Evolutionary conservation across 257 asterid genomes (phyloP).

Genomic region (Sherardia arvensis): DNA sequence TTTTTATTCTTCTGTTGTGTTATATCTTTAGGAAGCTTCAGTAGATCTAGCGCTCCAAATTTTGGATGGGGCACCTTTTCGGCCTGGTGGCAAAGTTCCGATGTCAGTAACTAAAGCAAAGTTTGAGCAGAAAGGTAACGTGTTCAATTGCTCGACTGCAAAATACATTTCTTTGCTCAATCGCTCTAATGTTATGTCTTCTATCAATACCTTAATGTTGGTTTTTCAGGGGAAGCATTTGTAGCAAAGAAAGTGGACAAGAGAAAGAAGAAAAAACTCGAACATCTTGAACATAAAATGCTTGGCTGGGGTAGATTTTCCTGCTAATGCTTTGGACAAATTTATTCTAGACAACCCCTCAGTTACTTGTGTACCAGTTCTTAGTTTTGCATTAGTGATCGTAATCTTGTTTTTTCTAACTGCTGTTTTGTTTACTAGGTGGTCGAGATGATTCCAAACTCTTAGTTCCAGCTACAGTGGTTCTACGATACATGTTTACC

Average conservation of each 20-base stretch:
- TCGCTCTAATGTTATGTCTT: neutral
- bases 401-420: constrained; percentile 9
- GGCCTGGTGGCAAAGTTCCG: constrained; percentile 61
- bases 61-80: constrained; percentile 78
- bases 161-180: constrained; percentile 11
- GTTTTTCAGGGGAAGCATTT: constrained; percentile 61
- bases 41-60: constrained; percentile 76
- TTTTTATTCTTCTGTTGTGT: constrained; percentile 2
- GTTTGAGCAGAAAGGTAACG: constrained; percentile 88
- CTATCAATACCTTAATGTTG: neutral
- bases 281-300: constrained; percentile 87
- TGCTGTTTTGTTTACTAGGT: constrained; percentile 45
- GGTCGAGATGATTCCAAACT: constrained; percentile 88
- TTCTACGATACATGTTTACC: constrained; percentile 82
- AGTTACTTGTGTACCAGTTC: neutral
- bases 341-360: neutral
- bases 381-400: neutral
- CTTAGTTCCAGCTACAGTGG: constrained; percentile 67
- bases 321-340: neutral
- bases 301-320: constrained; percentile 90
- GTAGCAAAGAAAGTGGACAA: constrained; percentile 78
- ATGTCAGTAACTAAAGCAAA: constrained; percentile 81
- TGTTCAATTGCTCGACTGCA: neutral
- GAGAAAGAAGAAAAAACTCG: constrained; percentile 77
- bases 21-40: constrained; percentile 75